These are phyloP conservation scores for Eucalyptus microcorys DNA, from an alignment of 345 rosid species.

Conservation along the genomic window DNA sequence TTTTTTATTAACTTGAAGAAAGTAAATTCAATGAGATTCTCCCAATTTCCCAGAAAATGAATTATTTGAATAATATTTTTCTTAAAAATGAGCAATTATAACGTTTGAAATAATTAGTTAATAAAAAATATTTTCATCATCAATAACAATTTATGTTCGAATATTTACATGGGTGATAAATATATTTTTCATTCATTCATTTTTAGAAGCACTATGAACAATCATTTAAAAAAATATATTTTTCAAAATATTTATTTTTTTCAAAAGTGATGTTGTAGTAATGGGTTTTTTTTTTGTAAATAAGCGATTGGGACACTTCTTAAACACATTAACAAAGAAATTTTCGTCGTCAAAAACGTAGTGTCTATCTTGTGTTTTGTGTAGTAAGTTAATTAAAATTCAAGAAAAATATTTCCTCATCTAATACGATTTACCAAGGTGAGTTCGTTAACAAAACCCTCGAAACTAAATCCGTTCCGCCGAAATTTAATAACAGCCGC, in stretches of 20 bases:
- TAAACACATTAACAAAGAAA: too few relatives aligned
- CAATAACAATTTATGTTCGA: too few relatives aligned
- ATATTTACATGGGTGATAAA: background rate
- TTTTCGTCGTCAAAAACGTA: fast-evolving
- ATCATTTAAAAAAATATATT: background rate
- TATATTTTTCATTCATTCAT: background rate
- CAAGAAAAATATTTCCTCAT: too few relatives aligned
- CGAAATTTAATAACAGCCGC: background rate
- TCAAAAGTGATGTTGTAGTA: too few relatives aligned
- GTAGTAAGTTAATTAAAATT: too few relatives aligned
- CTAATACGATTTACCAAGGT: background rate
- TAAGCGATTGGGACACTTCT: background rate
- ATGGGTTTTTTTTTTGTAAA: too few relatives aligned
- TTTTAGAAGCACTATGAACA: fast-evolving
- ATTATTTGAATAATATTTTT: too few relatives aligned
- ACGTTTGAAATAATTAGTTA: fast-evolving
- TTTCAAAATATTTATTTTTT: too few relatives aligned
- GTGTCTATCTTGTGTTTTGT: background rate
- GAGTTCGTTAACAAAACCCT: fast-evolving
- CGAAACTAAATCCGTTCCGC: background rate
- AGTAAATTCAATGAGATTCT: background rate
- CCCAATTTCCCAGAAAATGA: fast-evolving
- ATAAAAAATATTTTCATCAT: too few relatives aligned
- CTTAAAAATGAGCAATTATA: fast-evolving
- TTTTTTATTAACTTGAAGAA: background rate